Base-by-base conservation (phyloP, 148 eudicot genomes). In the Talinum fruticosum region DNA sequence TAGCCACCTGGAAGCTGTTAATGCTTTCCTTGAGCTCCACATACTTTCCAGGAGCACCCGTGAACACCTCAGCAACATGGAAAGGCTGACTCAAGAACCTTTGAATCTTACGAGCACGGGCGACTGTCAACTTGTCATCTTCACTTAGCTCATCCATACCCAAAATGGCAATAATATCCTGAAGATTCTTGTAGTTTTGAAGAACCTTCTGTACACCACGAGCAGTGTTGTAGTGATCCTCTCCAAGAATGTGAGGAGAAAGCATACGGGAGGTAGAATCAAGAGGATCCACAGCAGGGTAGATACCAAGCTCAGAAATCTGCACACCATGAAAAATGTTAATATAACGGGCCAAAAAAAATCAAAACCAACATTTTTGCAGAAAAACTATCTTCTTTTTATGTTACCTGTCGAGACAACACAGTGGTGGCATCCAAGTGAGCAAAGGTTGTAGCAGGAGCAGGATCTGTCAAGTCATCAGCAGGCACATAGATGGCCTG, bases 401-500 rank as follows among this genome's bases (percentile, higher is more conserved):
- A 59, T 26, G 23, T 70, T 69, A 91, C 99, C 90, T 91, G 96
- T 82, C 99, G 85, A 1, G 99, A 96, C 64, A 96, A 75, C 90
- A 96, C 99, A 82, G 97, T 96, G 35, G 99, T 96, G 82, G 97
- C 99, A 88, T 96, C 99, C 93, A 96, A 91, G 90, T 96, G 99
- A 86, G 99, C 99, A 82, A 96, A 91, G 29, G 96, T 91, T 73
- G 96, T 91, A 33, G 96, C 96, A 38, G 96, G 96, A 80, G 96
- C 96, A 82, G 96, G 96, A 88, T 91, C 93, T 26, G 96, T 89
- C 91, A 91, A 91, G 70, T 91, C 96, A 82, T 91, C 96, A 87
- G 93, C 96, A 80, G 96, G 96, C 87, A 91, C 97, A 74, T 96
- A 96, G 76, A 96, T 93, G 81, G 99, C 99, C 79, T 96, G 99